Percentiles rank a stretch among this genome's conserved stretches.
phyloP scores from a whole-genome alignment of 345 rosid genomes.

The Camelina laxa region DNA sequence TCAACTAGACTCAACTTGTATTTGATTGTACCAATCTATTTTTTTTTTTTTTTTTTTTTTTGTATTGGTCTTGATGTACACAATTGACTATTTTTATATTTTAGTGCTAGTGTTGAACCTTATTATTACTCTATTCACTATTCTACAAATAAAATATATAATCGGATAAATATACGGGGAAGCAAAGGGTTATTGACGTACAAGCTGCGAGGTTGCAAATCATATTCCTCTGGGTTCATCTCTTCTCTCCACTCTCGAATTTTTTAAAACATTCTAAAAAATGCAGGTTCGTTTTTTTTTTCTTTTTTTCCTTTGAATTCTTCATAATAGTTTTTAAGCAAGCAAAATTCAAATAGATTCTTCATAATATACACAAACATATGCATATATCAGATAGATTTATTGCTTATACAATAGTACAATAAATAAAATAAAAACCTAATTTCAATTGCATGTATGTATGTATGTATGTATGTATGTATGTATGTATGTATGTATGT shows the following conservation, averaged over 20 bases:
- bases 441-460: no score
- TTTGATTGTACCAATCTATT: no score
- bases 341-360: neutral
- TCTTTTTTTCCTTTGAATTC: neutral
- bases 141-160: neutral
- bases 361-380: no score
- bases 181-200: constrained; percentile 2
- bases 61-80: no score
- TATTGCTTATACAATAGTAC: neutral
- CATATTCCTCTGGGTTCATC: neutral
- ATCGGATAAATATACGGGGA: constrained; percentile 6
- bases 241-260: constrained; percentile 6
- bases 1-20: no score
- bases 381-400: neutral
- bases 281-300: constrained; percentile 7
- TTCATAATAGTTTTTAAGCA: no score
- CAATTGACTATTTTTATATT: neutral
- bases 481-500: no score
- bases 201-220: constrained; percentile 9
- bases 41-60: no score
- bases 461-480: no score
- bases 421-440: no score
- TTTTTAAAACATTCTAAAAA: constrained; percentile 7
- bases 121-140: no score
- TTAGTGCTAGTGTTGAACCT: neutral